phyloP scores from a whole-genome alignment of 805 yeast genomes.

The Torulaspora quercuum region DNA sequence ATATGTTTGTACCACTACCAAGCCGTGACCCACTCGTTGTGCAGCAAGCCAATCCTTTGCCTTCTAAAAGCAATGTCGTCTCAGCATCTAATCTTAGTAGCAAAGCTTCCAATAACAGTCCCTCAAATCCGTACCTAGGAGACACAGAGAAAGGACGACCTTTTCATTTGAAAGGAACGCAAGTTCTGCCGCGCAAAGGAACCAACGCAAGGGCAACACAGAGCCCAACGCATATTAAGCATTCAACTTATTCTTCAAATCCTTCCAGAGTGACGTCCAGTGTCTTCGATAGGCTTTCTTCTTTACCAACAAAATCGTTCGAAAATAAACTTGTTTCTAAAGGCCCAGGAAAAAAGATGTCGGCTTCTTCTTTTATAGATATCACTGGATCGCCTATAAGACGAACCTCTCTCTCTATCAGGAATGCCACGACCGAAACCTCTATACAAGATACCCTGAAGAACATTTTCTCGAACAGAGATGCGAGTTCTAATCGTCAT shows the following conservation, averaged over 20 bases:
- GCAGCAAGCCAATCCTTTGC: slow-evolving; percentile 16
- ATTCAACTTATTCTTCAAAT: slow-evolving; percentile 1
- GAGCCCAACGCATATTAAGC: slow-evolving; percentile 7
- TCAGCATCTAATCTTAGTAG: too few relatives aligned
- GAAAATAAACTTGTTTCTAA: slow-evolving; percentile 26
- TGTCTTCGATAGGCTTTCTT: slow-evolving; percentile 34
- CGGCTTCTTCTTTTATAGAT: slow-evolving; percentile 27
- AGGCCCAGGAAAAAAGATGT: slow-evolving; percentile 9
- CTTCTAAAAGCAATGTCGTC: too few relatives aligned
- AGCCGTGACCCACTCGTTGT: slow-evolving; percentile 35
- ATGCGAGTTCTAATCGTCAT: too few relatives aligned
- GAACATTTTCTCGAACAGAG: slow-evolving; percentile 26
- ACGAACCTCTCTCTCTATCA: slow-evolving; percentile 19
- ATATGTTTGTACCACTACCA: slow-evolving; percentile 37
- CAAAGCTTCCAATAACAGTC: too few relatives aligned
- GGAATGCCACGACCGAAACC: slow-evolving; percentile 18
- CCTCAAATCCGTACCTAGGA: too few relatives aligned
- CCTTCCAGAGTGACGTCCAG: slow-evolving; percentile 13
- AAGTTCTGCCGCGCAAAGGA: slow-evolving; percentile 1
- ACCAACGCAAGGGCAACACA: slow-evolving; percentile 8
- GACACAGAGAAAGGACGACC: slow-evolving; percentile 1
- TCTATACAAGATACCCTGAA: slow-evolving; percentile 31
- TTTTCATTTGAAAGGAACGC: slow-evolving; percentile 1
- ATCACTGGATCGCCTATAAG: slow-evolving; percentile 33
- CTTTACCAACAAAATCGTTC: slow-evolving; percentile 32